These are phyloP conservation scores for Salix brachista DNA, from an alignment of 345 rosid genomes.

Conservation along the genomic window DNA sequence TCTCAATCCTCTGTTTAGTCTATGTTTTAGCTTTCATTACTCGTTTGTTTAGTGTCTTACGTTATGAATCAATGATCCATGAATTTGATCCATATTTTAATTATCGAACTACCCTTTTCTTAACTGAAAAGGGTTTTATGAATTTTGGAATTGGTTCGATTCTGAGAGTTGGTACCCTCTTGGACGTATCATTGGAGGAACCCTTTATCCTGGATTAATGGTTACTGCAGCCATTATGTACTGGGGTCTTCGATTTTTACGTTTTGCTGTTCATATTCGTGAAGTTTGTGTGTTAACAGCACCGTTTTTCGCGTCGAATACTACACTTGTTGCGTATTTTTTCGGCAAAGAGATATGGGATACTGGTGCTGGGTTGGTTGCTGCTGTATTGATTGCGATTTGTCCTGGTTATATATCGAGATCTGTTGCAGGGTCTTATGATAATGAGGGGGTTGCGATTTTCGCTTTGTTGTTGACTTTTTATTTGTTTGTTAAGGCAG, in stretches of 20 bases:
- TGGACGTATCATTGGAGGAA: conserved; percentile 92
- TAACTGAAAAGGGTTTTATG: conserved; percentile 85
- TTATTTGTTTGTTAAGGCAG: conserved; percentile 85
- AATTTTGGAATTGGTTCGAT: conserved; percentile 99
- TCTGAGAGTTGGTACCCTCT: conserved; percentile 98
- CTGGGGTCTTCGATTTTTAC: conserved; percentile 63
- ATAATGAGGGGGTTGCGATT: conserved; percentile 92
- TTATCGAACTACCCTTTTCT: conserved; percentile 76
- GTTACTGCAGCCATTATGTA: conserved; percentile 80
- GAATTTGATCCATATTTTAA: conserved; percentile 98
- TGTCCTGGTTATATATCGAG: conserved; percentile 98
- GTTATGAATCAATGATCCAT: conserved; percentile 97
- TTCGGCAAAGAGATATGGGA: conserved; percentile 99
- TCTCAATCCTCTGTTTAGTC: conserved; percentile 76
- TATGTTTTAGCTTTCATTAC: conserved; percentile 81
- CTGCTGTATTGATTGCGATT: conserved; percentile 81
- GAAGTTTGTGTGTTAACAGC: conserved; percentile 96
- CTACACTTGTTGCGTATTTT: conserved; percentile 88
- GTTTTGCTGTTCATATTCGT: conserved; percentile 86
- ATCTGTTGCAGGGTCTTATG: conserved; percentile 95
- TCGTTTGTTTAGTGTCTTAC: conserved; percentile 88
- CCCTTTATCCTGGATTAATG: conserved; percentile 93
- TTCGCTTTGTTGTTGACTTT: conserved; percentile 85
- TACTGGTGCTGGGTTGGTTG: conserved; percentile 88
- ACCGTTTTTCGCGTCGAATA: conserved; percentile 92